Conservation (phyloP, 2,329 filamentous ascomycete species). For the Trichoderma atrobrunneum region DNA sequence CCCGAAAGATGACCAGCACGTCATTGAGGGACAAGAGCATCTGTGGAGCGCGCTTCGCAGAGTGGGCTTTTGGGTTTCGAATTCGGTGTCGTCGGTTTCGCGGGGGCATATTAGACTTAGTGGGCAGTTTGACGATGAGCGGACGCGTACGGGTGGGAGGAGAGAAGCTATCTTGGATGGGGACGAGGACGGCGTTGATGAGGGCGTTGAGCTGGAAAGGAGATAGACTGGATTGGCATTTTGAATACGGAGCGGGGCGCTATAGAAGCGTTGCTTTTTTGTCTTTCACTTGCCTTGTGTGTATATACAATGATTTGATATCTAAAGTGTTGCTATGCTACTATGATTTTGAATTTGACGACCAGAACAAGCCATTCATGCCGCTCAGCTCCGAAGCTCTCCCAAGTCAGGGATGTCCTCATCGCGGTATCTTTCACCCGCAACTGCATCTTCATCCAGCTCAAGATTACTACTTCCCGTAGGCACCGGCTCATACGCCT, state of each 20-base stretch:
- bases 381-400: constrained; percentile 23
- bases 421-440: constrained; percentile 29
- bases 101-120: constrained; percentile 57
- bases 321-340: background rate
- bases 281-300: background rate
- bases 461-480: constrained; percentile 21
- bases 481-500: constrained; percentile 32
- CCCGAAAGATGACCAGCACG: constrained; percentile 56
- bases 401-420: constrained; percentile 38
- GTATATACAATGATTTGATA: background rate
- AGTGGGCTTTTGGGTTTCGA: constrained; percentile 57
- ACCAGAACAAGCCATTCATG: background rate
- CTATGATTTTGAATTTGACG: background rate
- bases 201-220: constrained; percentile 44
- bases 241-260: constrained; percentile 10
- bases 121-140: constrained; percentile 36
- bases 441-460: constrained; percentile 22
- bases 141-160: constrained; percentile 47
- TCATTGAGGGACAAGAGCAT: constrained; percentile 59
- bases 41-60: constrained; percentile 59
- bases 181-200: constrained; percentile 41
- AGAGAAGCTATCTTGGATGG: constrained; percentile 42
- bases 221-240: constrained; percentile 21
- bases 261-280: background rate
- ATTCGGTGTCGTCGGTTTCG: constrained; percentile 50